phyloP scores from a whole-genome alignment of 495 filamentous ascomycete species.

The Aspergillus cavernicola region DNA sequence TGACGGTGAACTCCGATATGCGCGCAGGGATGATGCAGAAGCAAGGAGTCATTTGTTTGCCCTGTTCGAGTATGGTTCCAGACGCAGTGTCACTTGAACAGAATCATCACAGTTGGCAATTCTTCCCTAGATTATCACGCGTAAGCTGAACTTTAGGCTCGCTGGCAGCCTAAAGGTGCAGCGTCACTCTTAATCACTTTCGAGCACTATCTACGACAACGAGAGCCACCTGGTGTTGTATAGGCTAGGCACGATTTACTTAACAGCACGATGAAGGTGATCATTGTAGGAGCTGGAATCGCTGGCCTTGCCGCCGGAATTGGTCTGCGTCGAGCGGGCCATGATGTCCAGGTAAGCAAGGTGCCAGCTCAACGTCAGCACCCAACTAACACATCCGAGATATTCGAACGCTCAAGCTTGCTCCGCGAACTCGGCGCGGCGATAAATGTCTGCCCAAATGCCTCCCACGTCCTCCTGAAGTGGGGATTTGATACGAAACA shows the following conservation, averaged over 20 bases:
- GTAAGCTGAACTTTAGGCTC: too few species aligned
- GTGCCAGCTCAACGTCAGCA: too few species aligned
- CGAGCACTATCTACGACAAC: too few species aligned
- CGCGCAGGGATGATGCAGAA: background rate
- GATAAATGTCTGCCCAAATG: constrained; percentile 9
- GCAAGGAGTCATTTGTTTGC: background rate
- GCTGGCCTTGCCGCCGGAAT: background rate
- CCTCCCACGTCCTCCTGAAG: background rate
- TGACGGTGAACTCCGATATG: too few species aligned
- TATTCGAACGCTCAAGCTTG: constrained; percentile 8
- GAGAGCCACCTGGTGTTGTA: too few species aligned
- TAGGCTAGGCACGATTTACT: too few species aligned
- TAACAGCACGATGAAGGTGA: constrained; percentile 1
- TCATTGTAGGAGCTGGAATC: constrained; percentile 7
- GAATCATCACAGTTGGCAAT: too few species aligned
- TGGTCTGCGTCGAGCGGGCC: constrained; percentile 3
- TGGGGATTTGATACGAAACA: constrained; percentile 2
- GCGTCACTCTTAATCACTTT: too few species aligned
- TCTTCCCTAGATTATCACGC: too few species aligned
- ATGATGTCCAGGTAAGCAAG: background rate
- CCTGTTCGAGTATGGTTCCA: background rate
- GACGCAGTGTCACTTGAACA: background rate
- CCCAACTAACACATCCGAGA: background rate
- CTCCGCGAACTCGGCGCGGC: constrained; percentile 9
- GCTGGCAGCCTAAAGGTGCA: too few species aligned